Percentiles rank a stretch among this genome's conserved stretches.
phyloP scores from a whole-genome alignment of 2,329 filamentous ascomycete species.

The Cadophora luteo-olivacea region DNA sequence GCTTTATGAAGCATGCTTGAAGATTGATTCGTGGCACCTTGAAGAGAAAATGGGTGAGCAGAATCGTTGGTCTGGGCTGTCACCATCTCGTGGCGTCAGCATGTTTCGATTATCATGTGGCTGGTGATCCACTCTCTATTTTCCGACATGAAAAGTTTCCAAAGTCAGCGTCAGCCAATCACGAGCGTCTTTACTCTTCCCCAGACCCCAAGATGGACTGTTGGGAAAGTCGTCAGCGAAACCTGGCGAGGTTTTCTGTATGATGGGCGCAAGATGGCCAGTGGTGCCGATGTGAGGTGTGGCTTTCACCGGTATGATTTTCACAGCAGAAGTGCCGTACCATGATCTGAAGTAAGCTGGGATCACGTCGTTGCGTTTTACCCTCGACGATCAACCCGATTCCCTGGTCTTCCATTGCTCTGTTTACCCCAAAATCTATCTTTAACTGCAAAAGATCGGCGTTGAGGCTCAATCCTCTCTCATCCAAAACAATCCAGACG shows the following conservation, averaged over 20 bases:
- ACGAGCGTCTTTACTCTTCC: background rate
- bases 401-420: conserved; percentile 13
- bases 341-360: conserved; percentile 1
- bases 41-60: background rate
- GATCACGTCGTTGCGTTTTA: conserved; percentile 25
- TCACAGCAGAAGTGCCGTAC: conserved; percentile 14
- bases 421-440: conserved; percentile 20
- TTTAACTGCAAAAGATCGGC: conserved; percentile 20
- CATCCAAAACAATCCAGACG: conserved; percentile 22
- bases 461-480: conserved; percentile 16
- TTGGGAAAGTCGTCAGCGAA: conserved; percentile 8
- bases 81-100: background rate
- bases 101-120: conserved; percentile 8
- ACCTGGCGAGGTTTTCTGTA: background rate
- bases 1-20: background rate
- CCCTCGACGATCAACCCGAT: conserved; percentile 11
- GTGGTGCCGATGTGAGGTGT: conserved; percentile 5
- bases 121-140: background rate
- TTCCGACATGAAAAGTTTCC: conserved; percentile 7
- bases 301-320: conserved; percentile 1
- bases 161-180: background rate
- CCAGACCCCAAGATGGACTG: background rate
- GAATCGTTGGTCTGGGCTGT: background rate
- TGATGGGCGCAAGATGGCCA: background rate
- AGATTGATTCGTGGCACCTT: background rate